Conservation (phyloP, 805 yeast genomes). For the Suhomyces pyralidae region DNA sequence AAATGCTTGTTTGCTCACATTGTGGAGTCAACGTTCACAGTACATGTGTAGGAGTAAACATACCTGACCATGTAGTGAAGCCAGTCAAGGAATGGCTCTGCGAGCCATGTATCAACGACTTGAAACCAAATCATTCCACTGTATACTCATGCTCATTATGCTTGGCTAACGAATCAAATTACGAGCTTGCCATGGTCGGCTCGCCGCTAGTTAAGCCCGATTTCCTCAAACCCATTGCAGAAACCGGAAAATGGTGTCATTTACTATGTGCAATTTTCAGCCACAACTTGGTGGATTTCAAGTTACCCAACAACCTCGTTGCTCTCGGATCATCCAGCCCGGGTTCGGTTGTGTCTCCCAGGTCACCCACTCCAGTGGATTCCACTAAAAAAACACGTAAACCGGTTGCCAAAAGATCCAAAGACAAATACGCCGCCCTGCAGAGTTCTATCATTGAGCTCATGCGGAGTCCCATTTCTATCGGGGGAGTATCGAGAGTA, state of each 20-base stretch:
- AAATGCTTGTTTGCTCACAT: slow-evolving; percentile 51
- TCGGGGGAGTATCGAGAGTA: slow-evolving; percentile 28
- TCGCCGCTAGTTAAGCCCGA: slow-evolving; percentile 48
- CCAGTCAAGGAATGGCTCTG: slow-evolving; percentile 65
- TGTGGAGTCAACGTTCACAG: slow-evolving; percentile 74
- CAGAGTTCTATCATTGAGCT: slow-evolving; percentile 12
- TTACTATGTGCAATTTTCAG: slow-evolving; percentile 63
- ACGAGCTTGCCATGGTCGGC: slow-evolving; percentile 45
- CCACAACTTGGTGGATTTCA: slow-evolving; percentile 31
- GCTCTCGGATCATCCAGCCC: background rate
- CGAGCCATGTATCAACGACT: slow-evolving; percentile 72
- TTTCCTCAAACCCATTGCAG: slow-evolving; percentile 63
- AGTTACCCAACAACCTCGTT: background rate
- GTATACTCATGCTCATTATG: slow-evolving; percentile 69
- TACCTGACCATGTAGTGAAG: slow-evolving; percentile 14
- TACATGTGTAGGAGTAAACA: slow-evolving; percentile 57
- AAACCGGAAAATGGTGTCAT: slow-evolving; percentile 73
- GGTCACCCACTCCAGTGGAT: background rate
- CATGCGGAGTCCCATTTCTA: slow-evolving; percentile 15
- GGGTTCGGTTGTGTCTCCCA: background rate
- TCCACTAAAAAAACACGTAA: background rate
- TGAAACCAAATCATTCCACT: slow-evolving; percentile 56
- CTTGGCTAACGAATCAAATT: slow-evolving; percentile 47
- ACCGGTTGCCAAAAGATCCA: background rate
- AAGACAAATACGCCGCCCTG: background rate